Evolutionary conservation across 495 filamentous ascomycete genomes (phyloP), one percentile per base, ranked within the genome.

Genomic region (Diplogelasinospora grovesii): DNA sequence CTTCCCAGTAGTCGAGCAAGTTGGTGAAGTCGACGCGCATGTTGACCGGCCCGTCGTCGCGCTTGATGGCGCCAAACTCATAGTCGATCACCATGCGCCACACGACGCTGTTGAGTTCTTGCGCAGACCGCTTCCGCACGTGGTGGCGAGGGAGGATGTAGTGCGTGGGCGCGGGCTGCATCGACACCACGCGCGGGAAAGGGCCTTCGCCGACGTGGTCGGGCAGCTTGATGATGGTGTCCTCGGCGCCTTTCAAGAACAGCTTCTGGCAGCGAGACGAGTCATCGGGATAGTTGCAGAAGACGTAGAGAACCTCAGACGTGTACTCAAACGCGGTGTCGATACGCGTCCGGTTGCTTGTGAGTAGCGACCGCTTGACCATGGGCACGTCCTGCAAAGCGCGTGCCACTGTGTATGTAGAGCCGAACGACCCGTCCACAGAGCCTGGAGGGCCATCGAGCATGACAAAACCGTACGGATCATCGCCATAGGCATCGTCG

Each of bases 1-100:
- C 42, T 3, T 38, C 23, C 42, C 42, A 45, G 42, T 45, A 45
- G 18, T 18, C 34, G 11, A 38, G 42, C 18, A 45, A 19, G 26
- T 45, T 45, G 15, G 42, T 36, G 33, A 21, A 45, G 42, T 45
- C 42, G 34, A 45, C 22, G 34, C 42, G 42, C 6, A 43, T 43
- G 22, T 36, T 36, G 25, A 45, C 32, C 5, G 22, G n/a, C 11
- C 15, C 26, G 25, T n/a, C 5, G 32, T 39, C 42, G 11, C 24
- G 33, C n/a, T 37, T 8, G n/a, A 31, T 30, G 6, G 8, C 8
- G 2, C 18, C 3, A 33, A 64, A 64, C 35, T 65, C 45, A 23
- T 59, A 68, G 39, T 62, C 63, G 22, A 63, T 61, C 5, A 52
- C 57, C 3, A 67, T 25, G 27, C 59, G 47, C 20, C 60, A 64